Evolutionary conservation across 495 filamentous ascomycete species (phyloP).

Genomic region (Chaetomidium leptoderma): DNA sequence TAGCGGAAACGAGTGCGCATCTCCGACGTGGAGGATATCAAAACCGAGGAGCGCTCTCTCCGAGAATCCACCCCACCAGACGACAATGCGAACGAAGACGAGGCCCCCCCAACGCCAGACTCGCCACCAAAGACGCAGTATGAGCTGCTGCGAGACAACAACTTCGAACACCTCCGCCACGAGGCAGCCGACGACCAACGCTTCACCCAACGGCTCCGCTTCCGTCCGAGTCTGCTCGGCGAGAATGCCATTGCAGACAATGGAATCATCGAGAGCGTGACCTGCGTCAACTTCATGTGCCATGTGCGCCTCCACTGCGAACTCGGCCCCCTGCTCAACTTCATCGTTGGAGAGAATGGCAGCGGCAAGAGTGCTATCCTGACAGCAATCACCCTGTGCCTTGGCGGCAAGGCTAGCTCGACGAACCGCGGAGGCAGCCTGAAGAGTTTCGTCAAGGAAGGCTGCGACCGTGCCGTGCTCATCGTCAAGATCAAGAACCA

Average conservation of each 20-base stretch:
- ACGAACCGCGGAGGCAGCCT: constrained; percentile 94
- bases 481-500: constrained; percentile 86
- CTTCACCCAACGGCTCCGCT: constrained; percentile 66
- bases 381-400: constrained; percentile 89
- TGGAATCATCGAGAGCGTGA: constrained; percentile 76
- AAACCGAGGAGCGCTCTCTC: constrained; percentile 16
- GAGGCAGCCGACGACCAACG: constrained; percentile 58
- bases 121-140: constrained; percentile 47
- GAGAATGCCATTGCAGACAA: constrained; percentile 75
- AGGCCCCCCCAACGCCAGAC: constrained; percentile 9
- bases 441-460: constrained; percentile 90
- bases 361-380: constrained; percentile 98
- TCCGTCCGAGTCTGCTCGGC: constrained; percentile 48
- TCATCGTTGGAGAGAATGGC: constrained; percentile 95
- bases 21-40: constrained; percentile 30
- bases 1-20: constrained; percentile 45
- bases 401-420: constrained; percentile 88
- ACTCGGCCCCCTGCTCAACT: constrained; percentile 91
- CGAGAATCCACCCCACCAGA: constrained; percentile 30
- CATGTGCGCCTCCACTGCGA: constrained; percentile 74
- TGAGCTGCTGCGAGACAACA: constrained; percentile 48
- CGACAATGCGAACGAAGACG: constrained; percentile 32
- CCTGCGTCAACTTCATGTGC: constrained; percentile 93
- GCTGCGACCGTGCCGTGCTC: constrained; percentile 54
- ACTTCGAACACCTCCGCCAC: constrained; percentile 50